Evolutionary conservation across 768 basidiomycete species (phyloP).

Genomic region (Rhodotorula kratochvilovae): DNA sequence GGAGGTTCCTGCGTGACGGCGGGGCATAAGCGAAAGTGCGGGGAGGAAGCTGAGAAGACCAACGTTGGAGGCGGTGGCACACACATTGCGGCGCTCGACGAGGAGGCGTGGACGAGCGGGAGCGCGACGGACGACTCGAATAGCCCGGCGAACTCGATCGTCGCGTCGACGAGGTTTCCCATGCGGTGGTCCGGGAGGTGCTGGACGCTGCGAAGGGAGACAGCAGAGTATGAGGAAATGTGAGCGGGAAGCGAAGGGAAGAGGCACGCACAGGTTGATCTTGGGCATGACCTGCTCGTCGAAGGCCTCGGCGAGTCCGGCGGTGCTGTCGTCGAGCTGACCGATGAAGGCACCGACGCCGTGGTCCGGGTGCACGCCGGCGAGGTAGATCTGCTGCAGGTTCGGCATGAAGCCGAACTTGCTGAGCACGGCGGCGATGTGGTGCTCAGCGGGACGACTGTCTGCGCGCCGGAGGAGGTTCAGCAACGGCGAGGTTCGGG

Average conservation of each 20-base stretch:
- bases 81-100: too few species aligned
- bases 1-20: too few species aligned
- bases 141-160: background rate
- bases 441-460: too few species aligned
- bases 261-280: background rate
- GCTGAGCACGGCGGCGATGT: background rate
- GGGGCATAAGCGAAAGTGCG: too few species aligned
- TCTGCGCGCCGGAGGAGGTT: background rate
- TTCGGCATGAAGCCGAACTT: background rate
- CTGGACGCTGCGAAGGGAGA: background rate
- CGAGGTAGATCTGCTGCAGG: background rate
- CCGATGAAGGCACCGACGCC: too few species aligned
- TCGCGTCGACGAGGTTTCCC: background rate
- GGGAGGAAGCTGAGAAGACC: too few species aligned
- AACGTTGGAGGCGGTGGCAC: too few species aligned
- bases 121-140: background rate
- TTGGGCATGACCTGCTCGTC: background rate
- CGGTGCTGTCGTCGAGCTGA: background rate
- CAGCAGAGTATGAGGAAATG: background rate
- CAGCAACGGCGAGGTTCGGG: too few species aligned
- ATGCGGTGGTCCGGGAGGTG: background rate
- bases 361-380: background rate
- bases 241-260: background rate
- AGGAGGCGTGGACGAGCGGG: background rate
- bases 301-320: background rate